Conservation (phyloP, 208 protist species). For the Trypanosoma caninum region DNA sequence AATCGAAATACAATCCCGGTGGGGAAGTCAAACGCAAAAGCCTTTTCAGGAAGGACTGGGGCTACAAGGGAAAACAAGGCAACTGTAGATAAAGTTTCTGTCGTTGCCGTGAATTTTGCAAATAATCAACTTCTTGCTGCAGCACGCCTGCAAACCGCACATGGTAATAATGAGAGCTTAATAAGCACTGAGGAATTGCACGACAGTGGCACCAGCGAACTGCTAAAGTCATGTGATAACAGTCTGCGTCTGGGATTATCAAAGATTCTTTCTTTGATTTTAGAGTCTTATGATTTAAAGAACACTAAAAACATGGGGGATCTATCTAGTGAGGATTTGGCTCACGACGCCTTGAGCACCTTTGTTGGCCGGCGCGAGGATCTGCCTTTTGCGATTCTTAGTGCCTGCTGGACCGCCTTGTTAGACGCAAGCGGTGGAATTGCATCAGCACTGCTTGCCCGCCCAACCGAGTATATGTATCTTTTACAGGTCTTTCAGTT, state of each 20-base stretch:
- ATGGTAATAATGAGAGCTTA: background rate
- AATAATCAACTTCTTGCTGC: conserved; percentile 27
- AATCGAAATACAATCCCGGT: no score
- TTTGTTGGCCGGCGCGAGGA: conserved; percentile 50
- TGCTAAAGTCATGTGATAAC: conserved; percentile 43
- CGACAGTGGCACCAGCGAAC: conserved; percentile 26
- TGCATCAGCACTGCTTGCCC: conserved; percentile 41
- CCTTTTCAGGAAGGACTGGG: background rate
- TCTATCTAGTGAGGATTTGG: conserved; percentile 26
- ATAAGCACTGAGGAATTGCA: conserved; percentile 10
- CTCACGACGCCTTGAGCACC: conserved; percentile 46
- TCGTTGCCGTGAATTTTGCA: conserved; percentile 41
- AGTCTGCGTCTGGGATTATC: conserved; percentile 43
- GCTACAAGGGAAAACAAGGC: background rate
- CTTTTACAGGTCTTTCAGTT: conserved; percentile 52
- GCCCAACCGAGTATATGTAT: conserved; percentile 55
- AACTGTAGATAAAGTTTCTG: background rate
- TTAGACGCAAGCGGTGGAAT: conserved; percentile 43
- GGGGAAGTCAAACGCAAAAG: background rate
- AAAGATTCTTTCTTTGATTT: conserved; percentile 40
- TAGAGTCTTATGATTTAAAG: conserved; percentile 36
- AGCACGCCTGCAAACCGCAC: background rate
- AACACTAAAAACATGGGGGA: conserved; percentile 24
- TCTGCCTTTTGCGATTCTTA: conserved; percentile 33
- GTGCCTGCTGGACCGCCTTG: conserved; percentile 52